Evolutionary conservation across 768 basidiomycete genomes (phyloP).

Genomic region (Pulveroboletus sp.): DNA sequence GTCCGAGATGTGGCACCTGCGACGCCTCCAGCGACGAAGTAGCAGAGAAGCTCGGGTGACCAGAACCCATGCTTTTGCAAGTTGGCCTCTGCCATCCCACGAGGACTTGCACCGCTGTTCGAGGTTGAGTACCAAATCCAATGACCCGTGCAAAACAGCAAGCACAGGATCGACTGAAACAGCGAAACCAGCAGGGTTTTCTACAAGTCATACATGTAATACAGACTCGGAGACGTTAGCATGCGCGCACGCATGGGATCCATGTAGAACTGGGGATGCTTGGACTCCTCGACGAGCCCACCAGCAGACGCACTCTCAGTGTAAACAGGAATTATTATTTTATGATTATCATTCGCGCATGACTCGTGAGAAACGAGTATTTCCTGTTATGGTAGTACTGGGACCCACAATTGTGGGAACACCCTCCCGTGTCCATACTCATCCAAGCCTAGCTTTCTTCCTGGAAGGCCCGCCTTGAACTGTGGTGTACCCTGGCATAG

Average conservation of each 20-base stretch:
- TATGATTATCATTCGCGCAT: no score
- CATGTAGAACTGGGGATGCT: no score
- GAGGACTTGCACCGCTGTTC: conserved; percentile 2
- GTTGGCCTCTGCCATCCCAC: conserved; percentile 22
- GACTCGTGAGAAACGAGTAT: no score
- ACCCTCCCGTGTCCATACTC: not conserved
- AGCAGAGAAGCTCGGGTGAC: conserved; percentile 34
- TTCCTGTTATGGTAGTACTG: no score
- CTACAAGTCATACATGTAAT: not conserved
- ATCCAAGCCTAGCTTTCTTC: conserved; percentile 60
- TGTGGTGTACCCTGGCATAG: conserved; percentile 26
- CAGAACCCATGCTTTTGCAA: conserved; percentile 27
- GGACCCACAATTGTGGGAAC: no score
- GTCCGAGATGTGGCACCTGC: conserved; percentile 75
- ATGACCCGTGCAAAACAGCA: not conserved
- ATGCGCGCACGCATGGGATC: no score
- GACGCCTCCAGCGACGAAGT: conserved; percentile 52
- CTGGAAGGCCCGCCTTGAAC: conserved; percentile 38
- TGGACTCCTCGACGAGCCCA: no score
- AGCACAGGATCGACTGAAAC: conserved; percentile 12
- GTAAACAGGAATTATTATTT: not conserved
- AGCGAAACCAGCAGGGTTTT: not conserved
- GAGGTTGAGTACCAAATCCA: not conserved
- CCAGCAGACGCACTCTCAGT: no score
- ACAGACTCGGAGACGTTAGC: not conserved